A percentile compares a stretch with the other conserved stretches of the same genome.
Evolutionary conservation across 208 protist genomes (phyloP).

Genomic region (Trypanosoma mega): DNA sequence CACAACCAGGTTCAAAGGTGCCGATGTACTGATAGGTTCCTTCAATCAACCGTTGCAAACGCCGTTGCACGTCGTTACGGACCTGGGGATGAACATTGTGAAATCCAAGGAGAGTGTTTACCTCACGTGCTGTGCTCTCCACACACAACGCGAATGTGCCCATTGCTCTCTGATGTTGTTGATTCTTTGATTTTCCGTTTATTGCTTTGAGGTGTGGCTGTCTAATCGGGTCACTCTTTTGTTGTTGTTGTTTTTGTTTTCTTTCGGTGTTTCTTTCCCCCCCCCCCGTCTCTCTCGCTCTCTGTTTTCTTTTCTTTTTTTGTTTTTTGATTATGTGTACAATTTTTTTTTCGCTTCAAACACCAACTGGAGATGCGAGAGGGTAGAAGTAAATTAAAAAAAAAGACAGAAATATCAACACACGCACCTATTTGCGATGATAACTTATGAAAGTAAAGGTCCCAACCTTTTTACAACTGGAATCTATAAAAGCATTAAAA

Average conservation of each 20-base stretch:
- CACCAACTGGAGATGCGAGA: background rate
- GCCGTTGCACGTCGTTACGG: slow-evolving; percentile 58
- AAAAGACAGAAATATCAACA: slow-evolving; percentile 18
- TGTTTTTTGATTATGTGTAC: too few relatives aligned
- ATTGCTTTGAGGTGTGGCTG: too few relatives aligned
- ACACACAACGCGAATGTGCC: slow-evolving; percentile 60
- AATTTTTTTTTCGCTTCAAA: background rate
- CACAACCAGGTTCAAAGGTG: slow-evolving; percentile 30
- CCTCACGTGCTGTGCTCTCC: slow-evolving; percentile 67
- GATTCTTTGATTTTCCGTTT: slow-evolving; percentile 7
- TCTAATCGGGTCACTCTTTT: background rate
- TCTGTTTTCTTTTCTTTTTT: background rate
- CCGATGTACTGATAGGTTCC: slow-evolving; percentile 49
- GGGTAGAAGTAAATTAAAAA: slow-evolving; percentile 15
- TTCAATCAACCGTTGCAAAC: slow-evolving; percentile 48
- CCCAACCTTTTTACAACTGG: too few relatives aligned
- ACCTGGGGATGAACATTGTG: slow-evolving; percentile 87
- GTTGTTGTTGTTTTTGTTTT: background rate
- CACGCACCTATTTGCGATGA: slow-evolving; percentile 18
- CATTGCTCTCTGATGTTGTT: slow-evolving; percentile 22
- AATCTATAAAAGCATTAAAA: too few relatives aligned
- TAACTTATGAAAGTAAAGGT: too few relatives aligned
- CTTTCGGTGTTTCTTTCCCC: background rate
- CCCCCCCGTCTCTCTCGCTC: background rate
- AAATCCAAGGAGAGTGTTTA: slow-evolving; percentile 64